Evolutionary conservation across 2,329 filamentous ascomycete genomes (phyloP), one percentile per base, ranked within the genome.

Genomic region (Apiospora phragmitis): DNA sequence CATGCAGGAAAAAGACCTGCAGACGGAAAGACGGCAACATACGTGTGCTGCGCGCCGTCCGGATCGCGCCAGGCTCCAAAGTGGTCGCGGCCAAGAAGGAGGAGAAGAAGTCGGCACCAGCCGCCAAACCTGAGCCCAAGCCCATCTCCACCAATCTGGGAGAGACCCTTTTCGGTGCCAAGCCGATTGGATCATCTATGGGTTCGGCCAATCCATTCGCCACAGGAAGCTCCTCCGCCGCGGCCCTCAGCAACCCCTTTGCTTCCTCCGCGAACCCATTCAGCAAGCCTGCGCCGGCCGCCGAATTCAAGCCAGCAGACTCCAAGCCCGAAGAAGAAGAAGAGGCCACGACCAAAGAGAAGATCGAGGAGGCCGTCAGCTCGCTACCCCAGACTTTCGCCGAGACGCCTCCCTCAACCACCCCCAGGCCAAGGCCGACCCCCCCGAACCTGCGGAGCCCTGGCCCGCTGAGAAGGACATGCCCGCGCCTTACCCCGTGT

Each of bases 21-120:
- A 89, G 93, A 76, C 88, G 95, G 73, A 95, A 94, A 77, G 88
- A 91, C 26, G 96, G 96, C 1, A 95, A 93, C 79, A 87, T 98
- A 70, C 89, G 95, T 38, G 93, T 88, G 0, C 79, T 97, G 51
- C 86, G 95, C 71, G 93, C 91, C 4, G 86, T 93, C 24, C 88
- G 90, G 38, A 81, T 90, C 41, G 74, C 75, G 5, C 77, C 77
- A 1, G 77, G 77, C 8, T 77, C 73, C 66, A 73, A 72, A 26
- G 35, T 67, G 1, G 65, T 70, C 3, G 76, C 78, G 38, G 79
- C 76, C 24, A 75, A 79, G 70, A 80, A 80, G 32, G 74, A 79
- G n/a, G 77, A 81, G 72, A 80, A 80, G 66, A 77, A 79, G 47
- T 78, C 80, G 8, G 78, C 80, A 11, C 75, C 74, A 35, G 78